Conservation (phyloP, 805 yeast genomes). For the Nematodospora valgi region DNA sequence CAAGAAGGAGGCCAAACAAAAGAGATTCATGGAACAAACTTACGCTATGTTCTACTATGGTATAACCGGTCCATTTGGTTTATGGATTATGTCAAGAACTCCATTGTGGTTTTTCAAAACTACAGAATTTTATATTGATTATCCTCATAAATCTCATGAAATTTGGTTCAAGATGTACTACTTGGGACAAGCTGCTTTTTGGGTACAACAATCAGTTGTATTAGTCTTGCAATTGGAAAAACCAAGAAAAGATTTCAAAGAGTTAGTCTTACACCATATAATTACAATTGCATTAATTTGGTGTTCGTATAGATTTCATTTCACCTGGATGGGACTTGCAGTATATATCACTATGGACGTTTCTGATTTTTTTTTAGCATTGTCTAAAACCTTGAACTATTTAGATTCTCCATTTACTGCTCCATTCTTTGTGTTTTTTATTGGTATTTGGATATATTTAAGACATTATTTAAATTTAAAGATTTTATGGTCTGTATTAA, state of each 20-base stretch:
- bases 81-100: conserved; percentile 75
- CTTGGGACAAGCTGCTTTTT: conserved; percentile 90
- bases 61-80: conserved; percentile 77
- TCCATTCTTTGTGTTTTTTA: conserved; percentile 67
- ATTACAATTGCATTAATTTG: conserved; percentile 85
- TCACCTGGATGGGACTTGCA: conserved; percentile 92
- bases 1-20: conserved; percentile 51
- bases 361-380: conserved; percentile 83
- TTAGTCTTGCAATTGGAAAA: conserved; percentile 82
- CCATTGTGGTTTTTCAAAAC: conserved; percentile 93
- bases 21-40: conserved; percentile 90
- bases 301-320: conserved; percentile 88
- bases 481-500: conserved; percentile 79
- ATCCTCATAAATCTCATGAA: conserved; percentile 79
- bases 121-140: conserved; percentile 68
- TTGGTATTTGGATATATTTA: conserved; percentile 75
- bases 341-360: conserved; percentile 95
- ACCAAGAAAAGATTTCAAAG: conserved; percentile 91
- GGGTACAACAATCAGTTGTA: conserved; percentile 94
- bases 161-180: conserved; percentile 75
- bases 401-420: conserved; percentile 62
- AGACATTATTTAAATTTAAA: conserved; percentile 83
- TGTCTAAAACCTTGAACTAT: conserved; percentile 84
- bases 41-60: conserved; percentile 82
- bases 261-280: conserved; percentile 88